Conservation (phyloP, 371 early-diverging fungal species). For the Mortierella sp. region DNA sequence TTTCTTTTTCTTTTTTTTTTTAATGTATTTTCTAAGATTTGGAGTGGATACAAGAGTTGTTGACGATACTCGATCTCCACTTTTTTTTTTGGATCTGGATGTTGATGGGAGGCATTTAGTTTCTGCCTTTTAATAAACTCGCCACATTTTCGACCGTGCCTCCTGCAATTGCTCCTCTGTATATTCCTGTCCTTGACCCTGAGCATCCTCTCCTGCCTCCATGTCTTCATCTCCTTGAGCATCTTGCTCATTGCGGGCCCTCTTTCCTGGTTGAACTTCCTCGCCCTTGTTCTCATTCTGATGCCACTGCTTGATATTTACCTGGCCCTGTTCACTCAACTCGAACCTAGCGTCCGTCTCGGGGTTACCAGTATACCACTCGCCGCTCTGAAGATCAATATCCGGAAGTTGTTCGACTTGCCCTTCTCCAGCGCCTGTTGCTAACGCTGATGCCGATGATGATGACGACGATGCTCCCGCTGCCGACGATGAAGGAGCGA, state of each 20-base stretch:
- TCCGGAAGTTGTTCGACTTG: conserved; percentile 26
- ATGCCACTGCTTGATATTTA: conserved; percentile 42
- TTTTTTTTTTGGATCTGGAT: background rate
- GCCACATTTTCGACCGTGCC: conserved; percentile 56
- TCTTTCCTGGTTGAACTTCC: conserved; percentile 21
- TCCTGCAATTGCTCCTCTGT: conserved; percentile 44
- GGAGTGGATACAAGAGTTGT: background rate
- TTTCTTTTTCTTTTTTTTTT: background rate
- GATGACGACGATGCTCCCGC: background rate
- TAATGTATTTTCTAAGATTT: background rate
- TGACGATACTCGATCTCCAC: background rate
- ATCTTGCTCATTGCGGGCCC: conserved; percentile 19
- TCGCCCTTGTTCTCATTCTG: conserved; percentile 19
- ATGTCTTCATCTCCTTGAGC: conserved; percentile 12
- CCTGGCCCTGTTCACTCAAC: conserved; percentile 54
- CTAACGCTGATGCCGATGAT: conserved; percentile 9
- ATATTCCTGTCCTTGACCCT: conserved; percentile 5
- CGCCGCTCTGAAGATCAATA: conserved; percentile 52
- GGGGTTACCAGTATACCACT: conserved; percentile 50
- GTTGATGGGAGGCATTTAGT: too few species aligned
- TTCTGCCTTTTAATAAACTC: conserved; percentile 25
- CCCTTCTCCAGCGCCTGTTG: background rate
- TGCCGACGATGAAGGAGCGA: conserved; percentile 12
- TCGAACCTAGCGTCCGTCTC: conserved; percentile 50
- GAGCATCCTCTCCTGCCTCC: conserved; percentile 4